These are phyloP conservation scores for Sanguinoderma infundibulare DNA, from an alignment of 1,284 basidiomycete genomes.

Conservation along the genomic window DNA sequence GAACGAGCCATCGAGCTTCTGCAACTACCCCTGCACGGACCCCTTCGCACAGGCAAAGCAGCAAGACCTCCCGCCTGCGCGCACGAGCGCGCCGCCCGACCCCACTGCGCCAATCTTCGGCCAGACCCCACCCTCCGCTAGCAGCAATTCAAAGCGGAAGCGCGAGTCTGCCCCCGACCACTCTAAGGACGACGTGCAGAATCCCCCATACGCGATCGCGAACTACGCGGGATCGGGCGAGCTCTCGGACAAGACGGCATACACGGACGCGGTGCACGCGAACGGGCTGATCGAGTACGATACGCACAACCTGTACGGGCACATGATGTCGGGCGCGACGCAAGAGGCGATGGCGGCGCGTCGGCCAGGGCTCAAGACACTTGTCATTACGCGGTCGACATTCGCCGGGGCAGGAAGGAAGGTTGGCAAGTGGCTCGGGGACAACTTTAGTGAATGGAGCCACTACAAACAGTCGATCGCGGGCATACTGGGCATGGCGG, in stretches of 20 bases:
- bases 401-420: slow-evolving; percentile 69
- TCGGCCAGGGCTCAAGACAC: slow-evolving; percentile 60
- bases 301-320: slow-evolving; percentile 71
- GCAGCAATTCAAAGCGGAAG: slow-evolving; percentile 41
- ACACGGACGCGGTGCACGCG: slow-evolving; percentile 57
- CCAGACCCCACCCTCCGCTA: slow-evolving; percentile 27
- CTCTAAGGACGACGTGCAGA: slow-evolving; percentile 42
- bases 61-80: slow-evolving; percentile 55
- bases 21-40: slow-evolving; percentile 58
- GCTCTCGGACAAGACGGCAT: slow-evolving; percentile 59
- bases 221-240: slow-evolving; percentile 50
- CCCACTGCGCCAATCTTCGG: slow-evolving; percentile 58
- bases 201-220: slow-evolving; percentile 62
- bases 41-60: slow-evolving; percentile 58
- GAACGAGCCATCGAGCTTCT: slow-evolving; percentile 75
- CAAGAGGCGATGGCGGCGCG: slow-evolving; percentile 64
- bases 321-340: slow-evolving; percentile 71
- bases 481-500: slow-evolving; percentile 65
- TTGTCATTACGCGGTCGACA: slow-evolving; percentile 75
- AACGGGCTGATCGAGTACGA: slow-evolving; percentile 71
- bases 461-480: slow-evolving; percentile 64
- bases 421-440: slow-evolving; percentile 75
- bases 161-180: slow-evolving; percentile 34
- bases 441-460: slow-evolving; percentile 62
- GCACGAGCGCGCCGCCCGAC: slow-evolving; percentile 52